phyloP scores from a whole-genome alignment of 179 eudicot species.

The Beta lomatogona region DNA sequence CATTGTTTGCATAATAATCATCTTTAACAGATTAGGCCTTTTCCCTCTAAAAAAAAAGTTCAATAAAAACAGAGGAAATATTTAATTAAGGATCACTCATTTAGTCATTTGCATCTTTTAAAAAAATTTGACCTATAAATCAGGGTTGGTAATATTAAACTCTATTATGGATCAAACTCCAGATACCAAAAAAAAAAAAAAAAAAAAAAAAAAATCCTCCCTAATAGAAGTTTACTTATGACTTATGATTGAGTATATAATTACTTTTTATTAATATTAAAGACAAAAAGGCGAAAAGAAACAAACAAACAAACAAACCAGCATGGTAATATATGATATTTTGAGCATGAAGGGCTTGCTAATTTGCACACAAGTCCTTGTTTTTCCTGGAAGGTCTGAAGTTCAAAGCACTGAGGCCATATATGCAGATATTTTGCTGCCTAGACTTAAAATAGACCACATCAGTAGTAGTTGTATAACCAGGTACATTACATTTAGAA shows the following conservation, averaged over 20 bases:
- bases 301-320: neutral
- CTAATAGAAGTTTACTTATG: no score
- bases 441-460: slow-evolving; percentile 64
- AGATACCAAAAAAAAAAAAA: neutral
- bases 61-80: no score
- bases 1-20: no score
- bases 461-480: slow-evolving; percentile 61
- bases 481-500: slow-evolving; percentile 73
- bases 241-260: neutral
- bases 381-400: slow-evolving; percentile 61
- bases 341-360: neutral
- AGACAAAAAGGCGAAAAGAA: neutral
- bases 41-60: no score
- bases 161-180: neutral
- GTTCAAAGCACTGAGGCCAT: slow-evolving; percentile 66
- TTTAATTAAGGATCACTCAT: no score
- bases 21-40: no score
- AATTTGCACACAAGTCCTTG: slow-evolving; percentile 55
- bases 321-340: no score
- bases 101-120: no score
- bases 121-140: no score
- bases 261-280: slow-evolving; percentile 9
- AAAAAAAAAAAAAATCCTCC: no score
- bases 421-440: slow-evolving; percentile 68
- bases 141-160: no score